Conservation (phyloP, 2,329 filamentous ascomycete species). For the Blastomyces silverae region DNA sequence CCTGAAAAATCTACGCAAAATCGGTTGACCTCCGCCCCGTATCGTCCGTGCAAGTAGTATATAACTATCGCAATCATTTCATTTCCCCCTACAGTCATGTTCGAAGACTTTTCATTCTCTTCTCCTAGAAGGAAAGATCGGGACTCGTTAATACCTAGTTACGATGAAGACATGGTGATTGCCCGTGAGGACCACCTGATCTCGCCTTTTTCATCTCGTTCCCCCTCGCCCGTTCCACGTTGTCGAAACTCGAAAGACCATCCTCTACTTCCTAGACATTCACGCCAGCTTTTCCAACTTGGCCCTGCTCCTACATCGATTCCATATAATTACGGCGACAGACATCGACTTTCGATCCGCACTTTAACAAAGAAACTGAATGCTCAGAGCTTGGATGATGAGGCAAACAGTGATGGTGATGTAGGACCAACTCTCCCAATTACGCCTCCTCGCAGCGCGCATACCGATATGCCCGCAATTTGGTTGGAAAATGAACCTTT, state of each 20-base stretch:
- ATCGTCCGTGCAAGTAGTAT: too few species aligned
- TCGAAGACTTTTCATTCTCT: constrained; percentile 40
- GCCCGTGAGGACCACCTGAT: constrained; percentile 36
- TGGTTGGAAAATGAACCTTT: constrained; percentile 13
- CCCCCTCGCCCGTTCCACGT: constrained; percentile 35
- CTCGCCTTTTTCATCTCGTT: constrained; percentile 40
- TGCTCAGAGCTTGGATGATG: constrained; percentile 35
- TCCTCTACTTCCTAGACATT: constrained; percentile 27
- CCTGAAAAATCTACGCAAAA: neutral
- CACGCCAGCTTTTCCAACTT: constrained; percentile 33
- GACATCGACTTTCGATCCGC: constrained; percentile 36
- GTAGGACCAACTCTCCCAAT: constrained; percentile 23
- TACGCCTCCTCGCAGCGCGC: constrained; percentile 19
- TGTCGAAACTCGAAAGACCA: constrained; percentile 27
- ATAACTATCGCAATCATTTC: neutral
- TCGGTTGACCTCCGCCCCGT: too few species aligned
- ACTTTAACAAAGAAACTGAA: constrained; percentile 38
- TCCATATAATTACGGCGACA: constrained; percentile 38
- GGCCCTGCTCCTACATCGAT: constrained; percentile 40
- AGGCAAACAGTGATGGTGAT: constrained; percentile 22
- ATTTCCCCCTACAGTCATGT: constrained; percentile 28
- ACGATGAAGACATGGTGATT: constrained; percentile 32
- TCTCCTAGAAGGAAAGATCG: constrained; percentile 28
- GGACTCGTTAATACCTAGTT: constrained; percentile 25
- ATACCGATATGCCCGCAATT: constrained; percentile 23